These are phyloP conservation scores for Exophiala sp. DNA, from an alignment of 2,329 filamentous ascomycete species.

Conservation along the genomic window DNA sequence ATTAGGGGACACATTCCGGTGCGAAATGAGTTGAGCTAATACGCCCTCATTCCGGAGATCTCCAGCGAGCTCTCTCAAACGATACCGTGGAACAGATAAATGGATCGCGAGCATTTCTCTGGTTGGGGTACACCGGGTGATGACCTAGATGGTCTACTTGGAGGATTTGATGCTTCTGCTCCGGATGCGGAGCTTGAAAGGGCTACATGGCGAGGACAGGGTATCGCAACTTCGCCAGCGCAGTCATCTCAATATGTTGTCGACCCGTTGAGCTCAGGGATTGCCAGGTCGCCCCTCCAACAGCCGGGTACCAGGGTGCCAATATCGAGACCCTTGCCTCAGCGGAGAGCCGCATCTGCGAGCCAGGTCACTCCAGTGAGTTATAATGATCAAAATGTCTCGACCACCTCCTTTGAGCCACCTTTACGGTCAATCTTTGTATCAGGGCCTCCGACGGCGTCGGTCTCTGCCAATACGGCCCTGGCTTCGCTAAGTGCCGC, in stretches of 20 bases:
- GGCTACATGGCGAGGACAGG: constrained; percentile 13
- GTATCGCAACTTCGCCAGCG: constrained; percentile 1
- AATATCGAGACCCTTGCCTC: constrained; percentile 18
- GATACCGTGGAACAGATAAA: not conserved
- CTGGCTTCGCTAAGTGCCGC: constrained; percentile 34
- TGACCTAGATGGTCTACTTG: constrained; percentile 16
- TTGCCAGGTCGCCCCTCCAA: constrained; percentile 18
- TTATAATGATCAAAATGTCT: constrained; percentile 17
- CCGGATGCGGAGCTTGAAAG: constrained; percentile 3
- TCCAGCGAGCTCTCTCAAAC: not conserved
- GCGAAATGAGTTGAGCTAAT: not conserved
- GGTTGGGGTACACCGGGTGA: constrained; percentile 16
- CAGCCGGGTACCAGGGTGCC: constrained; percentile 8
- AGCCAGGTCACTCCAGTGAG: constrained; percentile 13
- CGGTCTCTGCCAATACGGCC: constrained; percentile 34
- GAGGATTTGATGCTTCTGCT: constrained; percentile 5
- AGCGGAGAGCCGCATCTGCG: constrained; percentile 22
- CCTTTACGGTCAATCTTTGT: constrained; percentile 35
- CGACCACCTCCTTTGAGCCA: constrained; percentile 30
- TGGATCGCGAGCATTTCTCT: constrained; percentile 19
- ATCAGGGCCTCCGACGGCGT: constrained; percentile 34
- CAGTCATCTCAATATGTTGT: constrained; percentile 12
- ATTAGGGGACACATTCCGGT: too few species aligned
- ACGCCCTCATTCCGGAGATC: not conserved
- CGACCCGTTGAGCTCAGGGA: constrained; percentile 12